Conservation (phyloP, 2,329 filamentous ascomycete species). For the Ophiostoma tasmaniense region DNA sequence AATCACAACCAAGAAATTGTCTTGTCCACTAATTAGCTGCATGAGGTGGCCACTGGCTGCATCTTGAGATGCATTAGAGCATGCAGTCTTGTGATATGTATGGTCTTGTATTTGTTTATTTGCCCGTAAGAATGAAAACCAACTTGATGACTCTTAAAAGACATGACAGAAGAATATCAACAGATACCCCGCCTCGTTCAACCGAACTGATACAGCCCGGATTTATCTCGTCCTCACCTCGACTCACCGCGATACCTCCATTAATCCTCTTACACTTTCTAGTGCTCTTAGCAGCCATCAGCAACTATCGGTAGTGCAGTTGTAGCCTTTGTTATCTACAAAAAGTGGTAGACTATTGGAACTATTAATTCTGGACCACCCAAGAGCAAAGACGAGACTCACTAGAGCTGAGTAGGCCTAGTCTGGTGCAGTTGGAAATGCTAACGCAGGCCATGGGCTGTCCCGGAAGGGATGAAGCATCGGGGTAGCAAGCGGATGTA, state of each 20-base stretch:
- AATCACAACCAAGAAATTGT: not conserved
- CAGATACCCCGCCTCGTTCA: too few species aligned
- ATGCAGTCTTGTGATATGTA: not conserved
- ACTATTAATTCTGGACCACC: not conserved
- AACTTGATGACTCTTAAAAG: not conserved
- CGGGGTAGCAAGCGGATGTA: not conserved
- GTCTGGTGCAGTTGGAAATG: not conserved
- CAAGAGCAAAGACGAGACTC: not conserved
- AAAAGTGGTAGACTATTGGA: not conserved
- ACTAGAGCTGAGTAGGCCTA: not conserved
- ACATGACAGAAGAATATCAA: not conserved
- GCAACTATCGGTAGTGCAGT: not conserved
- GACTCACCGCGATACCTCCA: not conserved
- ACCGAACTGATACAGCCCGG: not conserved
- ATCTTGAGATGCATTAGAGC: not conserved
- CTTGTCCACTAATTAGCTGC: not conserved
- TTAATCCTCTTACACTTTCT: not conserved
- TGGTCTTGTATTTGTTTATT: not conserved
- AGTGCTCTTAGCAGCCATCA: not conserved
- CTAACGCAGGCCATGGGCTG: conserved; percentile 3
- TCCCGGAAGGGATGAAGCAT: conserved; percentile 5
- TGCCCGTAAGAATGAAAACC: not conserved
- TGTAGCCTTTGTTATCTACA: not conserved
- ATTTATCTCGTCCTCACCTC: not conserved
- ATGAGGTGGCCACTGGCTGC: not conserved